These are phyloP conservation scores for Colletotrichum sp. DNA, from an alignment of 2,329 filamentous ascomycete genomes.

Conservation along the genomic window DNA sequence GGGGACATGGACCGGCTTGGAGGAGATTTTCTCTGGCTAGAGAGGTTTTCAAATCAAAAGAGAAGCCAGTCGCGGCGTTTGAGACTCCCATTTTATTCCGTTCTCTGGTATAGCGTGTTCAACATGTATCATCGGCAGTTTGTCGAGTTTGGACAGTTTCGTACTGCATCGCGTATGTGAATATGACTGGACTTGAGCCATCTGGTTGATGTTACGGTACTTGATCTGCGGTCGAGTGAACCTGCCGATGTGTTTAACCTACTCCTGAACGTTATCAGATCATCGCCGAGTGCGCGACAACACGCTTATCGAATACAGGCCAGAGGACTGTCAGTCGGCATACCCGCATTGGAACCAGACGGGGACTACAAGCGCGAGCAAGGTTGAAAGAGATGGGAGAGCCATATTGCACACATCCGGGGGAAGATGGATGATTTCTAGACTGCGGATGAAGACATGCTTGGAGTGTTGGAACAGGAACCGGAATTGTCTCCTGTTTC, in stretches of 20 bases:
- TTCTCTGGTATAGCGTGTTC: background rate
- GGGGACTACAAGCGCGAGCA: background rate
- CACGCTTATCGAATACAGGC: background rate
- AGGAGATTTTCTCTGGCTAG: slow-evolving; percentile 50
- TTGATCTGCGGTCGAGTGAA: background rate
- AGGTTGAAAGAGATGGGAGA: background rate
- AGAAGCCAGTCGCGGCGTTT: background rate
- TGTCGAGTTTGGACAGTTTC: background rate
- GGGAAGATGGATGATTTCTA: background rate
- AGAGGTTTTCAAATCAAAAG: background rate
- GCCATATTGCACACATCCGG: background rate
- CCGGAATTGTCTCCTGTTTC: background rate
- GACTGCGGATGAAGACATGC: background rate
- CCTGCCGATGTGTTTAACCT: background rate
- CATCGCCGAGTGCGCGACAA: background rate
- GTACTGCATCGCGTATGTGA: background rate
- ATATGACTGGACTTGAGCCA: background rate
- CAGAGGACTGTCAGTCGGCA: background rate
- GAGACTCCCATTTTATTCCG: background rate
- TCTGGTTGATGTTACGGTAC: background rate
- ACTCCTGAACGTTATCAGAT: background rate
- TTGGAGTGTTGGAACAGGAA: background rate
- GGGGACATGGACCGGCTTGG: slow-evolving; percentile 67
- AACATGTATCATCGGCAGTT: background rate
- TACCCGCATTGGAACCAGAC: background rate